Evolutionary conservation across 2,329 filamentous ascomycete species (phyloP), one percentile per base, ranked within the genome.

Genomic region (Penicillium sp.): DNA sequence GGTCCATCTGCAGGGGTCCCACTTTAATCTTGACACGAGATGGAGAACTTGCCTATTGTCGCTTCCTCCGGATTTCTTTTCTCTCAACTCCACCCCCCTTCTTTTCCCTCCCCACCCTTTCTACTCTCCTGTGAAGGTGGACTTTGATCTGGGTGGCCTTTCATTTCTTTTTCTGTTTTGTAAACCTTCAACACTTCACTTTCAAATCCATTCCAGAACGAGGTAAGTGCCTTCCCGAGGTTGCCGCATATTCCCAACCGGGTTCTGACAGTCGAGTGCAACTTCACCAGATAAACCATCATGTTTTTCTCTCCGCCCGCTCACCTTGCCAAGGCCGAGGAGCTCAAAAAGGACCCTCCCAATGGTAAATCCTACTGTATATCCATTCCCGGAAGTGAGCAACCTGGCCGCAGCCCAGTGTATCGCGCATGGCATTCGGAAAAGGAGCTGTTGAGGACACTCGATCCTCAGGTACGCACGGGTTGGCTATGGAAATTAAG

Each of bases 351-450:
- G 54, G 81, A 84, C 15, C 90, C 91, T 46, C 86, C 90, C 3
- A 83, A 87, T 8, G 91, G 91, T 61, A 79, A 84, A 47, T 89
- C 92, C 1, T 94, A 94, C 71, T 89, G 88, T 44, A 79, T 96
- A 14, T 79, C 90, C 12, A 67, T 99, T 20, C 88, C 91, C 1
- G 89, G 89, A 59, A 87, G 88, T 45, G 85, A 89, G 74, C 79
- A 81, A 57, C 85, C 89, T 47, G 89, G 87, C 56, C 87, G 92
- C 63, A 89, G 83, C 48, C 78, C 85, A 45, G 77, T 95, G 60
- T 97, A 97, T 76, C 85, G 94, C 58, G 88, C 96, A 75, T 95
- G 88, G 85, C 84, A 84, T 61, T 87, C 88, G 69, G 81, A 82
- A 55, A 87, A 96, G 75, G 84, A 84, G 56, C 80, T 95, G 54